Conservation (phyloP, 2,329 filamentous ascomycete species). For the Colletotrichum sp. region DNA sequence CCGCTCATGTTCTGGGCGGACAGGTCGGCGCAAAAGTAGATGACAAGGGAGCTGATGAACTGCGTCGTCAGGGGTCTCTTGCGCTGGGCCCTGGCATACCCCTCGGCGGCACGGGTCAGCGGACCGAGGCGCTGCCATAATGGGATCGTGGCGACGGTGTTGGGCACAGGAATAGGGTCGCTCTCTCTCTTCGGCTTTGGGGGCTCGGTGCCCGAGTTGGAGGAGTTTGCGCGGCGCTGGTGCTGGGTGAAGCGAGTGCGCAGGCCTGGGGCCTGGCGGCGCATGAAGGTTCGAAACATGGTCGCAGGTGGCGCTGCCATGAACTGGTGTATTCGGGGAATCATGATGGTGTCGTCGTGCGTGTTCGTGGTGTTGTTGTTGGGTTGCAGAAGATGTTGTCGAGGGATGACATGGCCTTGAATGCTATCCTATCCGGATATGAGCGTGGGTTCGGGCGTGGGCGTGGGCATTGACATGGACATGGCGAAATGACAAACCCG, state of each 20-base stretch:
- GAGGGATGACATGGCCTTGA: background rate
- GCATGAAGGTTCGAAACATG: conserved; percentile 28
- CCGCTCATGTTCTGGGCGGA: conserved; percentile 74
- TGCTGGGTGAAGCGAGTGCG: conserved; percentile 21
- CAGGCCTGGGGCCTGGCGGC: conserved; percentile 29
- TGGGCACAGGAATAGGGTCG: conserved; percentile 46
- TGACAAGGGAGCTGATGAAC: conserved; percentile 74
- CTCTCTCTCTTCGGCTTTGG: conserved; percentile 23
- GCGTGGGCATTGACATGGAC: background rate
- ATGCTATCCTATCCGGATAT: background rate
- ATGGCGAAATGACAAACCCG: background rate
- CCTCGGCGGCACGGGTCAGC: conserved; percentile 55
- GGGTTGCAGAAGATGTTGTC: background rate
- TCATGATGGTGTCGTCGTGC: background rate
- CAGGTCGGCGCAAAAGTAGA: conserved; percentile 80
- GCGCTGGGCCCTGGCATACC: conserved; percentile 74
- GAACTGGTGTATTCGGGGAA: background rate
- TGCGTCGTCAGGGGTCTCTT: conserved; percentile 81
- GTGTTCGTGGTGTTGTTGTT: background rate
- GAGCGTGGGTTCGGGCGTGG: background rate
- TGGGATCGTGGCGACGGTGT: conserved; percentile 45
- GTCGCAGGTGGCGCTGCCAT: conserved; percentile 26
- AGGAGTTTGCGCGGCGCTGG: conserved; percentile 31
- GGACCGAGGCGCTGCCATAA: conserved; percentile 65
- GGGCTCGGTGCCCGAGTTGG: conserved; percentile 17